Evolutionary conservation across 1,284 basidiomycete species (phyloP).

Genomic region (Ceratobasidium theobromae): DNA sequence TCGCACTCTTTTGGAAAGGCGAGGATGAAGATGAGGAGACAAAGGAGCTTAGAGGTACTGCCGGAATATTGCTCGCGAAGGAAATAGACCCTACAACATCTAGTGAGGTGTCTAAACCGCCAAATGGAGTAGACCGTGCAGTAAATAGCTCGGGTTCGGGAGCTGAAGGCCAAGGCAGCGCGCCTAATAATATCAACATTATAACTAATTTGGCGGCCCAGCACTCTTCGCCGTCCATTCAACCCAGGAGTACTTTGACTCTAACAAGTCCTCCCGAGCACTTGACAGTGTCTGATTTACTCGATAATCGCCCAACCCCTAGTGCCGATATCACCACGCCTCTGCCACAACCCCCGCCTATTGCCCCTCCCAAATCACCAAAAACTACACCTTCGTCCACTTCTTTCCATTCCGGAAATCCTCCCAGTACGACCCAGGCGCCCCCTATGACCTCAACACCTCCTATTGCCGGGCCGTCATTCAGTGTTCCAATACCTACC

Average conservation of each 20-base stretch:
- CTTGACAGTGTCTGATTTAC: background rate
- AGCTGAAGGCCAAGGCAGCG: too few species aligned
- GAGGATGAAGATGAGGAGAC: slow-evolving; percentile 60
- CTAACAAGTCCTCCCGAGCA: too few species aligned
- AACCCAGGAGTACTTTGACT: too few species aligned
- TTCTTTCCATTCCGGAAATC: slow-evolving; percentile 10
- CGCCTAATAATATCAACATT: too few species aligned
- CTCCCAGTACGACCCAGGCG: slow-evolving; percentile 2
- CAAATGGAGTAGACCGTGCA: background rate
- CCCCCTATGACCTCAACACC: background rate
- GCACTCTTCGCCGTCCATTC: too few species aligned
- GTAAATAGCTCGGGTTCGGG: background rate
- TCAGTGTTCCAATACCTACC: slow-evolving; percentile 40
- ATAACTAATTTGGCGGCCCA: too few species aligned
- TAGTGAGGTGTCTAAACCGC: background rate
- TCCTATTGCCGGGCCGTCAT: slow-evolving; percentile 1
- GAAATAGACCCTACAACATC: background rate
- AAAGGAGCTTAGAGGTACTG: slow-evolving; percentile 46
- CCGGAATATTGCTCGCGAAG: slow-evolving; percentile 44
- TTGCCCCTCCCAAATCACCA: background rate
- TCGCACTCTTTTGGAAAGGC: slow-evolving; percentile 61
- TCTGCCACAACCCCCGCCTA: slow-evolving; percentile 2
- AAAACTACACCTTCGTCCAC: slow-evolving; percentile 19
- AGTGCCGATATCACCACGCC: background rate
- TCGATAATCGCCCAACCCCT: background rate